These are phyloP conservation scores for Emydomyces testavorans DNA, from an alignment of 2,329 filamentous ascomycete genomes.

Conservation along the genomic window DNA sequence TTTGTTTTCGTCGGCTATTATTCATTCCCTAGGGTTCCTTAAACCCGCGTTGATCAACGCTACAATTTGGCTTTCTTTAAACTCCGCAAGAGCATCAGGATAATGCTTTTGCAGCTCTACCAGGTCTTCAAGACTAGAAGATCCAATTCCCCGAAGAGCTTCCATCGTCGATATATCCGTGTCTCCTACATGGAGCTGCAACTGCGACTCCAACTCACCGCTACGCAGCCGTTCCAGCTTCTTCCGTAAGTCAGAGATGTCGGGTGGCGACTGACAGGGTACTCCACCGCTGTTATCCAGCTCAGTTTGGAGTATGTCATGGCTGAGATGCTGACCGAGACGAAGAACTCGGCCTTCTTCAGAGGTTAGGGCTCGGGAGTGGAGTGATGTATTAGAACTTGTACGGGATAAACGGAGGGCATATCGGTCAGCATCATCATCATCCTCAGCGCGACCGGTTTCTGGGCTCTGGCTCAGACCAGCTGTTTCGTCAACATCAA, in stretches of 20 bases:
- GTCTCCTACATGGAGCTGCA: slow-evolving; percentile 32
- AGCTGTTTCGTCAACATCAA: slow-evolving; percentile 8
- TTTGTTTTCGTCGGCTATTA: background rate
- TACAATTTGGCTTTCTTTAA: slow-evolving; percentile 37
- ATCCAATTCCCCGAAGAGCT: background rate
- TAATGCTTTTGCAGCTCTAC: slow-evolving; percentile 34
- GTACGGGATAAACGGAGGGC: slow-evolving; percentile 45
- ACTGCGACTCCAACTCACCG: slow-evolving; percentile 32
- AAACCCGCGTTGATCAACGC: slow-evolving; percentile 36
- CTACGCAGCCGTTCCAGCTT: slow-evolving; percentile 36
- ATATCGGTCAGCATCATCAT: slow-evolving; percentile 35
- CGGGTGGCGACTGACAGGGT: slow-evolving; percentile 25
- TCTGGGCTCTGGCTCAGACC: slow-evolving; percentile 24
- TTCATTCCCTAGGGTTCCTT: slow-evolving; percentile 15
- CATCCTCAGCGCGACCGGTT: slow-evolving; percentile 29
- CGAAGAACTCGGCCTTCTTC: slow-evolving; percentile 62
- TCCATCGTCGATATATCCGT: slow-evolving; percentile 22
- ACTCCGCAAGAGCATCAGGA: slow-evolving; percentile 34
- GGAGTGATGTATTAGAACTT: slow-evolving; percentile 56
- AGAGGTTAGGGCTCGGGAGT: slow-evolving; percentile 51
- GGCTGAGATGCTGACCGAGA: slow-evolving; percentile 54
- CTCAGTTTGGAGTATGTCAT: slow-evolving; percentile 47
- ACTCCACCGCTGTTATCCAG: slow-evolving; percentile 31
- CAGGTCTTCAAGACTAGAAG: slow-evolving; percentile 36
- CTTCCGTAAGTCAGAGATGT: slow-evolving; percentile 36